Base-by-base conservation (phyloP, 257 asterid species). In the Agastache rugosa region DNA sequence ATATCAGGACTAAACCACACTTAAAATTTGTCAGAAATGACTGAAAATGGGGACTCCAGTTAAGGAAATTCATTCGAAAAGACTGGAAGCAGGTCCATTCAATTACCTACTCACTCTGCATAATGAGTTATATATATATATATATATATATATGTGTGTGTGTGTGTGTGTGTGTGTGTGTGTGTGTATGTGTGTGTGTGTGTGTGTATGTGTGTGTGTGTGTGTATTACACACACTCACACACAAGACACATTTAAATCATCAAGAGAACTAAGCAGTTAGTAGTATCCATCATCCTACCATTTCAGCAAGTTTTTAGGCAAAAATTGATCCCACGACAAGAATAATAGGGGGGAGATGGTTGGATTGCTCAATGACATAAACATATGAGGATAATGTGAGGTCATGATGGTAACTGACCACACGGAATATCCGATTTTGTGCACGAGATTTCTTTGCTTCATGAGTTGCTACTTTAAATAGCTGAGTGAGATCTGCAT, bases 371-470 rank as follows among this genome's bases (percentile, higher is more conserved):
- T 65, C 48, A 67, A 72, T 3, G 20, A 19, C 23, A 45, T 51
- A 35, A 22, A 25, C 22, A 65, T 31, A 44, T 22, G 63, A 79
- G 44, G 69, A 44, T 7, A 58, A 63, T 1, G 55, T 12, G 50
- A 14, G 59, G 31, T 61, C 42, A 64, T 59, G 72, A 63, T 68
- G 45, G 29, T 53, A 7, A 83, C 97, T 92, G 71, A 94, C 99
- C 95, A 94, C 90, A 73, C 97, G 84, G 73, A 94, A 79, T 48
- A 86, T 92, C 78, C 99, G 87, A 62, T 88, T 86, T 73, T 90
- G 97, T 11, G 92, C 82, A 62, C 92, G 96, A 53, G 97, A 90
- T 77, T 94, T 94, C 80, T 84, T 92, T 29, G 97, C 99, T 87
- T 94, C 99, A 76, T 89, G 97, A 78, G 83, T 85, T 67, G 99